phyloP scores from a whole-genome alignment of 176 grass and related monocot genomes.

The Eremochloa ophiuroides region DNA sequence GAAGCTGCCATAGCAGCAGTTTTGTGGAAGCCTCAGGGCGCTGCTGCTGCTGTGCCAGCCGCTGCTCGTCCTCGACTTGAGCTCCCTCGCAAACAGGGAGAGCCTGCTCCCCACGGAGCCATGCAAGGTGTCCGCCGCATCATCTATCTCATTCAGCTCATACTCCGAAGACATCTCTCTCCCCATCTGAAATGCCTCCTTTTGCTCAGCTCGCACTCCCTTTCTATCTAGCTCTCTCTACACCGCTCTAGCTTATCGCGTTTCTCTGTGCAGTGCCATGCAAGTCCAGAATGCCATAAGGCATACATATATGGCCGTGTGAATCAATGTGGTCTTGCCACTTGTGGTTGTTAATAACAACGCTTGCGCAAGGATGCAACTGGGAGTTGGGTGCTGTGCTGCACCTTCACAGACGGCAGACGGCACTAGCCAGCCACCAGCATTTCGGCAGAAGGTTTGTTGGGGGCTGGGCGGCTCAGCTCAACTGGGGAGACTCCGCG shows the following conservation, averaged over 20 bases:
- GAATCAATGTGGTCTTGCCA: background rate
- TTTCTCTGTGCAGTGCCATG: background rate
- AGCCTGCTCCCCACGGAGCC: slow-evolving; percentile 69
- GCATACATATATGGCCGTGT: background rate
- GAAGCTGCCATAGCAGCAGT: slow-evolving; percentile 51
- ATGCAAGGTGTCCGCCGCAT: slow-evolving; percentile 27
- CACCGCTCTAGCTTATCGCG: background rate
- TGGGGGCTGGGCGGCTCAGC: slow-evolving; percentile 35
- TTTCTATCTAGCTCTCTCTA: background rate
- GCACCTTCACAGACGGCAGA: slow-evolving; percentile 32
- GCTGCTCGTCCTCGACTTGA: slow-evolving; percentile 39
- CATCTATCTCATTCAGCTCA: slow-evolving; percentile 62
- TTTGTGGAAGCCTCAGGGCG: slow-evolving; percentile 34
- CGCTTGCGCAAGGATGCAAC: background rate
- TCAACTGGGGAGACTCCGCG: background rate
- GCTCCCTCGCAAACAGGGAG: slow-evolving; percentile 58
- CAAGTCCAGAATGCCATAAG: background rate
- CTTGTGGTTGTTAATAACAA: background rate
- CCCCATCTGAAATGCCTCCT: slow-evolving; percentile 21
- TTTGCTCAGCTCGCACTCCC: background rate
- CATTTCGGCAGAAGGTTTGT: slow-evolving; percentile 31
- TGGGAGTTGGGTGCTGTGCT: slow-evolving; percentile 37
- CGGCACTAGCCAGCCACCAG: slow-evolving; percentile 32
- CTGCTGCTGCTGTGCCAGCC: slow-evolving; percentile 40
- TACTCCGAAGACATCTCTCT: slow-evolving; percentile 55